These are phyloP conservation scores for Pichia cabralensis DNA, from an alignment of 805 yeast genomes.

Conservation along the genomic window DNA sequence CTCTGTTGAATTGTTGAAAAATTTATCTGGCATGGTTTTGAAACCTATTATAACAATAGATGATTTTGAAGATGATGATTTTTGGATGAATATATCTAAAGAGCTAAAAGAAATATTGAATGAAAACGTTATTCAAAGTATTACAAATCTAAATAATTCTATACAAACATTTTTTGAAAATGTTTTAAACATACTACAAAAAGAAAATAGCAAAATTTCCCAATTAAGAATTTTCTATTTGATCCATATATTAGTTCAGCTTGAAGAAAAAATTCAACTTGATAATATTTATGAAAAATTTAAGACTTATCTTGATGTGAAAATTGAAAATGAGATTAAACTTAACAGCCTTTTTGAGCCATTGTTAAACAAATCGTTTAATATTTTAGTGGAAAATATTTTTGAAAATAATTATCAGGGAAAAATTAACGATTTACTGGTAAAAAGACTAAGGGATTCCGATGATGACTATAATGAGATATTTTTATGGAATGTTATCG, in stretches of 20 bases:
- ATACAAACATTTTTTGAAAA: constrained; percentile 12
- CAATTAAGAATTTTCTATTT: constrained; percentile 17
- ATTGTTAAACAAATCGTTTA: no score
- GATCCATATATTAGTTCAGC: constrained; percentile 17
- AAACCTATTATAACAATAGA: constrained; percentile 28
- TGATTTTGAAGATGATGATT: constrained; percentile 25
- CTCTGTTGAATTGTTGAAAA: constrained; percentile 16
- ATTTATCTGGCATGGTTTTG: constrained; percentile 12
- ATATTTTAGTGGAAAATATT: no score
- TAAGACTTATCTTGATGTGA: background rate
- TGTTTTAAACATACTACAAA: constrained; percentile 6
- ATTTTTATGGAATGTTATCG: no score
- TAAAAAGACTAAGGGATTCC: no score
- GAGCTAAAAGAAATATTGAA: constrained; percentile 11
- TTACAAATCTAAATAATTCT: constrained; percentile 11
- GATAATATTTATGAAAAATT: constrained; percentile 6
- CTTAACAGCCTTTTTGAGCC: constrained; percentile 14
- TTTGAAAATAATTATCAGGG: no score
- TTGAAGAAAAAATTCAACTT: constrained; percentile 17
- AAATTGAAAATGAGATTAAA: constrained; percentile 6
- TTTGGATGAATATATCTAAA: constrained; percentile 18
- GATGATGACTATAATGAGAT: no score
- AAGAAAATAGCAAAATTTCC: background rate
- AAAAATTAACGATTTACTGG: no score
- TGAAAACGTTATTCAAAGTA: constrained; percentile 11